These are phyloP conservation scores for Fusarium fracticaudum DNA, from an alignment of 2,329 filamentous ascomycete genomes.

Conservation along the genomic window DNA sequence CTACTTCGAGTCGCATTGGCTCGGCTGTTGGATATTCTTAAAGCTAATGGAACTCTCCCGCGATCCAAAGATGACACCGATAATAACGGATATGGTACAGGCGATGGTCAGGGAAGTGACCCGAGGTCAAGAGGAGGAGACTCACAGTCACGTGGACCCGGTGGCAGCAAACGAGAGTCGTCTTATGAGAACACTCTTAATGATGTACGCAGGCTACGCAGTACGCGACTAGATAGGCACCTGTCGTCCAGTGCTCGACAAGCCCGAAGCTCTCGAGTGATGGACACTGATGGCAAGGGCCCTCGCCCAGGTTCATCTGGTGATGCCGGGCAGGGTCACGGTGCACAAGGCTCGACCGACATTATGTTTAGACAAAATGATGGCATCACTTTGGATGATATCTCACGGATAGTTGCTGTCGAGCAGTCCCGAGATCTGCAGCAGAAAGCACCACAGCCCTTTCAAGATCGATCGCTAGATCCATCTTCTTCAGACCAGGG, in stretches of 20 bases:
- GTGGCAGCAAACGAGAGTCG: constrained; percentile 64
- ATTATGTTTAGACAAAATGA: constrained; percentile 91
- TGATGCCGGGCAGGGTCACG: constrained; percentile 55
- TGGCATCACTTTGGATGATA: constrained; percentile 93
- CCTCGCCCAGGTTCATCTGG: constrained; percentile 80
- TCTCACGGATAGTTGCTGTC: constrained; percentile 92
- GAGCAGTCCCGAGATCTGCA: constrained; percentile 95
- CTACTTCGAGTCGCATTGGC: constrained; percentile 91
- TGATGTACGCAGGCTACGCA: constrained; percentile 90
- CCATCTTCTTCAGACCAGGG: constrained; percentile 65
- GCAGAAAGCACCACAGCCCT: constrained; percentile 59
- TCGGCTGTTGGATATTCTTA: constrained; percentile 85
- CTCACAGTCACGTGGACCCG: constrained; percentile 27
- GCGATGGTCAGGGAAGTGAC: constrained; percentile 62
- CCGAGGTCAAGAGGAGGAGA: constrained; percentile 55
- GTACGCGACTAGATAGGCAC: constrained; percentile 93
- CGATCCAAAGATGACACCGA: constrained; percentile 76
- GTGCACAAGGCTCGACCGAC: constrained; percentile 69
- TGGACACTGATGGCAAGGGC: constrained; percentile 71
- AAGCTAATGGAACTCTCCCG: constrained; percentile 82
- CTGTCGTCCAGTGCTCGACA: constrained; percentile 93
- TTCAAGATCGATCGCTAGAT: constrained; percentile 52
- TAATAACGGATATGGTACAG: constrained; percentile 45
- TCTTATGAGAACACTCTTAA: constrained; percentile 96
- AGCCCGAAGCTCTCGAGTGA: constrained; percentile 88